A percentile compares a stretch with the other conserved stretches of the same genome.
Conservation (phyloP, 768 basidiomycete species). For the Amanita pallidorosea region DNA sequence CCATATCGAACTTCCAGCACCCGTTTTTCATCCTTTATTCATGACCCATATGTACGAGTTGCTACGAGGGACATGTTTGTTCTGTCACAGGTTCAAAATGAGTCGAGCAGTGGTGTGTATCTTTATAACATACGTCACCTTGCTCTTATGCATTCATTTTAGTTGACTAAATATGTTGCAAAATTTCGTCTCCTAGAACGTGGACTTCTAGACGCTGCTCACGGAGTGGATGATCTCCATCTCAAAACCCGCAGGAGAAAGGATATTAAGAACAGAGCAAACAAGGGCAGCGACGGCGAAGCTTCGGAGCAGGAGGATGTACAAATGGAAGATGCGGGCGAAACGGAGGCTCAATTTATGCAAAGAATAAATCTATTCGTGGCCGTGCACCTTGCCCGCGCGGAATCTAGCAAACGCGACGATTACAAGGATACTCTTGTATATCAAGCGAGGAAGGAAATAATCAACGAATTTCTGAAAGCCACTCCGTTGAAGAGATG, state of each 20-base stretch:
- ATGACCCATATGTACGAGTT: conserved; percentile 86
- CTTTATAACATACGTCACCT: background rate
- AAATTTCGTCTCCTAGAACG: conserved; percentile 84
- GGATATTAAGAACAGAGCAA: conserved; percentile 20
- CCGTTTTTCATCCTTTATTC: conserved; percentile 95
- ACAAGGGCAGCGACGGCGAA: conserved; percentile 30
- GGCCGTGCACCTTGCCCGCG: conserved; percentile 35
- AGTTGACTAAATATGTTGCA: conserved; percentile 79
- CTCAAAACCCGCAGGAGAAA: conserved; percentile 23
- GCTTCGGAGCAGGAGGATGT: conserved; percentile 24
- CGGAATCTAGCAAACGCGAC: conserved; percentile 56
- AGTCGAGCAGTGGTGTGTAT: conserved; percentile 52
- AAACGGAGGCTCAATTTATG: conserved; percentile 53
- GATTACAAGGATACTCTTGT: conserved; percentile 83
- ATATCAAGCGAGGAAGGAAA: conserved; percentile 75
- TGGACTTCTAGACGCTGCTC: conserved; percentile 77
- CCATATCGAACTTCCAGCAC: conserved; percentile 91
- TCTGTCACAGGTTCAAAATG: conserved; percentile 88
- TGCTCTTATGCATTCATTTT: conserved; percentile 6
- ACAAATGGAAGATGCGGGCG: conserved; percentile 33
- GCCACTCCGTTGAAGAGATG: conserved; percentile 62
- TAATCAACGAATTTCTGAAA: conserved; percentile 76
- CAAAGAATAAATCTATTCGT: conserved; percentile 59
- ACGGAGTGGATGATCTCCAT: conserved; percentile 61
- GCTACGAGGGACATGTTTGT: conserved; percentile 81